Evolutionary conservation across 768 basidiomycete species (phyloP), one percentile per base, ranked within the genome.

Genomic region (Phylloporus scabripes): DNA sequence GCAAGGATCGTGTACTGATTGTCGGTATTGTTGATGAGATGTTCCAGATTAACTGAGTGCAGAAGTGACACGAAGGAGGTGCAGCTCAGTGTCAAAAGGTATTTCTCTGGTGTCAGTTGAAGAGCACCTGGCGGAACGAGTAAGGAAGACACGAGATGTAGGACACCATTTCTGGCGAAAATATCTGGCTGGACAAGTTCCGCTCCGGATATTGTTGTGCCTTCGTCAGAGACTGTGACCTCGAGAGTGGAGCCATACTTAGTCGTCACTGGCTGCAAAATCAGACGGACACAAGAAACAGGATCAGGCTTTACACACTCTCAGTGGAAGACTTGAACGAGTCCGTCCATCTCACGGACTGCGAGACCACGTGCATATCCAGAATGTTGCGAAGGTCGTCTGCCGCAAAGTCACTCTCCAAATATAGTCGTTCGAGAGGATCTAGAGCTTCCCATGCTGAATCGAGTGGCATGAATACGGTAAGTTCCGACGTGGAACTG

Each of bases 141-240:
- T 20, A 98, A 79, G 12, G 82, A 79, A 12, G 87, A 87, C 21
- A 98, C 78, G 37, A 92, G 79, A 66, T 99, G 96, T 14, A 98
- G 65, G 38, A 98, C 96, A 42, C 95, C 96, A 60, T 99, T 99
- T 26, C 88, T 85, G 5, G 90, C 94, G 60, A 93, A 92, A 31
- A 96, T 81, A 60, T 99, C 92, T 6, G 81, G 79, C n/a, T 83
- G 73, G 4, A 83, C 60, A 37, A 95, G 74, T 20, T 74, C 71
- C 7, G 86, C 81, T 40, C 70, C 70, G 29, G 81, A 81, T 18
- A 87, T 66, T 26, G 61, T 75, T 45, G 78, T 80, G 52, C 77
- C 78, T 33, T 82, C 74, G 1, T 75, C 62, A 21, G 77, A 69
- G n/a, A 75, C 72, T 1, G 71, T 66, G 36, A 93, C 71, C 45